Percentiles rank a stretch among this genome's conserved stretches.
phyloP scores from a whole-genome alignment of 2,329 filamentous ascomycete genomes.

The Ophiocordyceps unilateralis region DNA sequence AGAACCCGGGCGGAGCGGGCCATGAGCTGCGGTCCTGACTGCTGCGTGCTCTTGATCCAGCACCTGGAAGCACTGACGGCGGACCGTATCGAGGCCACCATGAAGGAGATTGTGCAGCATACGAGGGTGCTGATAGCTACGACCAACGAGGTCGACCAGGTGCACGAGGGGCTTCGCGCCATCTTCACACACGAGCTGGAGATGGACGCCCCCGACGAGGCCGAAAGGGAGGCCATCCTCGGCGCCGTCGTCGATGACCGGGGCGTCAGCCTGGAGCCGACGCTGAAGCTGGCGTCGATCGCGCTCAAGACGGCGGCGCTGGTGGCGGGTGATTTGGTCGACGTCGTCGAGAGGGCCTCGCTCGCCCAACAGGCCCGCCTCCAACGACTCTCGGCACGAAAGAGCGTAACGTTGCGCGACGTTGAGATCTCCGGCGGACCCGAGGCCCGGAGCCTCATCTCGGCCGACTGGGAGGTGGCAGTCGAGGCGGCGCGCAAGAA shows the following conservation, averaged over 20 bases:
- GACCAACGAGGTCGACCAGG: conserved; percentile 86
- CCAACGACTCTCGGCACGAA: conserved; percentile 46
- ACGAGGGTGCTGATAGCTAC: conserved; percentile 78
- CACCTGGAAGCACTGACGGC: conserved; percentile 85
- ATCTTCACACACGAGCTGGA: conserved; percentile 93
- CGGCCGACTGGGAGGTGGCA: conserved; percentile 75
- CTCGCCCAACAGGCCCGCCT: conserved; percentile 62
- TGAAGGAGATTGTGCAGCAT: conserved; percentile 69
- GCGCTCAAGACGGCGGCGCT: conserved; percentile 91
- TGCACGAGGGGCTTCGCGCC: conserved; percentile 76
- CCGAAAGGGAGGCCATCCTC: conserved; percentile 77
- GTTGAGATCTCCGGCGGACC: conserved; percentile 78
- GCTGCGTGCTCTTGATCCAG: conserved; percentile 68
- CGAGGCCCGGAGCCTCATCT: conserved; percentile 59
- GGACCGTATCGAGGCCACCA: conserved; percentile 70
- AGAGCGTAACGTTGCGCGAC: conserved; percentile 53
- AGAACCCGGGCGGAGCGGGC: conserved; percentile 78
- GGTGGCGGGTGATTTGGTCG: conserved; percentile 83
- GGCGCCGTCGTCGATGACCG: conserved; percentile 60
- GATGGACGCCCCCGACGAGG: conserved; percentile 82
- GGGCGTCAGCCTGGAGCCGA: conserved; percentile 59
- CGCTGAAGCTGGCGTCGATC: conserved; percentile 69
- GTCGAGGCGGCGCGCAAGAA: conserved; percentile 94
- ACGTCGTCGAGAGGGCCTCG: conserved; percentile 80
- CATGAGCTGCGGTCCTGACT: conserved; percentile 70